Evolutionary conservation across 2,329 filamentous ascomycete species (phyloP).

Genomic region (Geosmithia putterillii): DNA sequence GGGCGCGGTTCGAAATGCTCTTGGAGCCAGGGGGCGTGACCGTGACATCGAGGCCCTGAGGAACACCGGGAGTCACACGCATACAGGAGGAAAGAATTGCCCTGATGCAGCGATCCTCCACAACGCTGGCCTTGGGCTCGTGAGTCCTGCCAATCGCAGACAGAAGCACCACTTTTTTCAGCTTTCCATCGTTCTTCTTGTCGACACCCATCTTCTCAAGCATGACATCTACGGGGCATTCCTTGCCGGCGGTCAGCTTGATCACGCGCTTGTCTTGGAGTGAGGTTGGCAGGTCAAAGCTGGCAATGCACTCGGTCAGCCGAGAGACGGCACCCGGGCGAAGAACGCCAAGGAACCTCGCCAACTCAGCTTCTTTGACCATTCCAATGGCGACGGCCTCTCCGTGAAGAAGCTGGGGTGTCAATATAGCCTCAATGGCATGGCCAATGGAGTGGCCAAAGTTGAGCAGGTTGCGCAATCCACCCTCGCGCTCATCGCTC

Average conservation of each 20-base stretch:
- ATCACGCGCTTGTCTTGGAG: constrained; percentile 72
- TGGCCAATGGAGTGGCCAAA: constrained; percentile 98
- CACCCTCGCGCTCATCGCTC: constrained; percentile 86
- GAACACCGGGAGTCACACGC: constrained; percentile 60
- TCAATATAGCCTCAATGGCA: constrained; percentile 88
- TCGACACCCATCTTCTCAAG: constrained; percentile 93
- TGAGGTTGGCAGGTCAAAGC: constrained; percentile 80
- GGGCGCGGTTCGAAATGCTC: constrained; percentile 90
- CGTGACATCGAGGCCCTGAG: constrained; percentile 50
- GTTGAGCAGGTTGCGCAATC: constrained; percentile 86
- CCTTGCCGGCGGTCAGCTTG: constrained; percentile 73
- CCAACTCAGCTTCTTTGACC: constrained; percentile 93
- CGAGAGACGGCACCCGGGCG: constrained; percentile 80
- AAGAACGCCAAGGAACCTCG: constrained; percentile 76
- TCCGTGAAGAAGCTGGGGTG: constrained; percentile 88
- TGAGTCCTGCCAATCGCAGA: constrained; percentile 81
- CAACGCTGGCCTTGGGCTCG: constrained; percentile 78
- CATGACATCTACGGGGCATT: constrained; percentile 74
- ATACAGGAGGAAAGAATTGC: constrained; percentile 73
- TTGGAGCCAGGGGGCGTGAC: constrained; percentile 92
- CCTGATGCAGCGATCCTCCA: constrained; percentile 75
- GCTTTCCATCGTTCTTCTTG: constrained; percentile 93
- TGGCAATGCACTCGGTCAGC: constrained; percentile 85
- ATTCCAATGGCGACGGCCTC: constrained; percentile 96
- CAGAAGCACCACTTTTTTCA: constrained; percentile 92